Conservation (phyloP, 2,329 filamentous ascomycete species). For the Chaetomium sp. region DNA sequence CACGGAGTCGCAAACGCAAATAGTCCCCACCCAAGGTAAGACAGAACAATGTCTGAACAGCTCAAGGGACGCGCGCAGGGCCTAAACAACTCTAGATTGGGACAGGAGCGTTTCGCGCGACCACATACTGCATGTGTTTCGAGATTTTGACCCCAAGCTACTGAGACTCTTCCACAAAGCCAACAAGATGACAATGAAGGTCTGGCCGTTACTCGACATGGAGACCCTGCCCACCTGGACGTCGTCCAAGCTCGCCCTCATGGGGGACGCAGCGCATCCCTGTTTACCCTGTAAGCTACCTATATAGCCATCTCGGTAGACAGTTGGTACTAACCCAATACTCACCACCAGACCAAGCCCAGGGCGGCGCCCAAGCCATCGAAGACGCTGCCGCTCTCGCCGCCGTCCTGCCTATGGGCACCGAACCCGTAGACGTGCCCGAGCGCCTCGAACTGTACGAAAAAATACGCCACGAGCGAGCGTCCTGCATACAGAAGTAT, state of each 20-base stretch:
- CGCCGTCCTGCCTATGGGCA: constrained; percentile 55
- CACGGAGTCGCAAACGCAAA: constrained; percentile 43
- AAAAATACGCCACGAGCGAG: constrained; percentile 56
- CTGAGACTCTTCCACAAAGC: constrained; percentile 47
- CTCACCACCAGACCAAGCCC: constrained; percentile 48
- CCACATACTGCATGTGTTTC: constrained; percentile 44
- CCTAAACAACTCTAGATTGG: constrained; percentile 43
- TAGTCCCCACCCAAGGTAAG: constrained; percentile 39
- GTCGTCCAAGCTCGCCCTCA: constrained; percentile 54
- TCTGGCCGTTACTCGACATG: constrained; percentile 67
- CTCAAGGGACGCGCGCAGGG: neutral
- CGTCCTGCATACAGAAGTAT: constrained; percentile 35
- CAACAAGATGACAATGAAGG: constrained; percentile 50
- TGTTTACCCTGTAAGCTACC: constrained; percentile 58
- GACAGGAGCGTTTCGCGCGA: constrained; percentile 43
- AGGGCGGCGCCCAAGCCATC: constrained; percentile 65
- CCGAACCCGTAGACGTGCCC: constrained; percentile 49
- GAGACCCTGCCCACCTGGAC: constrained; percentile 58
- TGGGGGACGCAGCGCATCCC: constrained; percentile 70
- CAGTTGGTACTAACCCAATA: neutral
- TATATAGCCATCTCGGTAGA: neutral
- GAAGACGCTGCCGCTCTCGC: constrained; percentile 65
- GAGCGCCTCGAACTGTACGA: constrained; percentile 62
- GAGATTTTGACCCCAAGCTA: constrained; percentile 48
- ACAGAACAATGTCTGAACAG: neutral